phyloP scores from a whole-genome alignment of 768 basidiomycete genomes.

The Lactifluus piperatus region DNA sequence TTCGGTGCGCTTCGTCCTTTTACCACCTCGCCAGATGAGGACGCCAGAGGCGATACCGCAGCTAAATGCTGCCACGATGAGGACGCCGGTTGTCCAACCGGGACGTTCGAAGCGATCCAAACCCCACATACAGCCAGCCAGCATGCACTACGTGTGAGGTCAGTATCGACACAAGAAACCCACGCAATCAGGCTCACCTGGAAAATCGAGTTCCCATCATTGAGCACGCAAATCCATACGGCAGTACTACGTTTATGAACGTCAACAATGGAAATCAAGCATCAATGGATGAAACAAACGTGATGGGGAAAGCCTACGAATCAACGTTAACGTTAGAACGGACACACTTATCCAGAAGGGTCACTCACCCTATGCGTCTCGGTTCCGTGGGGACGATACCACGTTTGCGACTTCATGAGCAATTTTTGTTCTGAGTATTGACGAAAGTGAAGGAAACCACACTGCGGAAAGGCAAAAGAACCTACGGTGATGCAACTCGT shows the following conservation, averaged over 20 bases:
- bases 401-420: constrained; percentile 66
- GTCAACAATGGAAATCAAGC: background rate
- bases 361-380: constrained; percentile 59
- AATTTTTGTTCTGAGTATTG: constrained; percentile 50
- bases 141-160: constrained; percentile 35
- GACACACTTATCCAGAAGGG: constrained; percentile 3
- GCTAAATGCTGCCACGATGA: constrained; percentile 68
- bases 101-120: constrained; percentile 63
- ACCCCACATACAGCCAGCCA: constrained; percentile 78
- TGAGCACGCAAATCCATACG: constrained; percentile 61
- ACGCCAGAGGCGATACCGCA: constrained; percentile 69
- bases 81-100: constrained; percentile 54
- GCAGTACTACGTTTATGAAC: constrained; percentile 39
- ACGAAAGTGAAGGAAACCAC: constrained; percentile 4
- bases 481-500: constrained; percentile 56
- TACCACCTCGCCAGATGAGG: constrained; percentile 65
- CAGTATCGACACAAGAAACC: background rate
- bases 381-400: constrained; percentile 82
- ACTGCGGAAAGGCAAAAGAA: constrained; percentile 9
- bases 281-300: constrained; percentile 30
- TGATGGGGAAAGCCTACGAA: constrained; percentile 58
- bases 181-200: constrained; percentile 37
- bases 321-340: constrained; percentile 32
- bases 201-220: constrained; percentile 74
- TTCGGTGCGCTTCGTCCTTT: constrained; percentile 57